Percentiles rank a stretch among this genome's conserved stretches.
phyloP scores from a whole-genome alignment of 176 grass and related monocot species.

The Carex scoparia region DNA sequence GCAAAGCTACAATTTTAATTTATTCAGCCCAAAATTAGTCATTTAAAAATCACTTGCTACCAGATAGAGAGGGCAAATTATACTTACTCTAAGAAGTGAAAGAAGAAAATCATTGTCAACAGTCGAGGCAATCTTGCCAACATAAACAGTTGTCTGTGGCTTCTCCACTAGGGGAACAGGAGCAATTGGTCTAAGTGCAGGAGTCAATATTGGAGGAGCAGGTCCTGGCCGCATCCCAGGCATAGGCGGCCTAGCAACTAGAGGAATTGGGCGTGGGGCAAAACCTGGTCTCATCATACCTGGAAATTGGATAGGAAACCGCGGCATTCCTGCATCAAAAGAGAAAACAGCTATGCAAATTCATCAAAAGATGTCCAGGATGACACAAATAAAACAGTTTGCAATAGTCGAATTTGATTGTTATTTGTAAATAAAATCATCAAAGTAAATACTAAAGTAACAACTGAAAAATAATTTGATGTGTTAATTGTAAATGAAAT shows the following conservation, averaged over 20 bases:
- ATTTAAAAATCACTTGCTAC: background rate
- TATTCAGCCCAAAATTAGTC: constrained; percentile 11
- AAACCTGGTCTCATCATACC: constrained; percentile 43
- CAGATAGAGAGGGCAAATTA: background rate
- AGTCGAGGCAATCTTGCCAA: constrained; percentile 88
- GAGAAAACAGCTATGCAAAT: constrained; percentile 40
- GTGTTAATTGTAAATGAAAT: background rate
- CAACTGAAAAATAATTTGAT: background rate
- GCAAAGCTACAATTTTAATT: constrained; percentile 55
- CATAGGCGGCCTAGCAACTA: constrained; percentile 25
- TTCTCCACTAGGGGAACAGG: constrained; percentile 57
- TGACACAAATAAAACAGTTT: background rate
- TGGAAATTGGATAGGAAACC: constrained; percentile 36
- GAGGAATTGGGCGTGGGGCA: constrained; percentile 37
- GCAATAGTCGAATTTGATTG: background rate
- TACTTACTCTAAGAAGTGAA: constrained; percentile 69
- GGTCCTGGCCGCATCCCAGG: constrained; percentile 28
- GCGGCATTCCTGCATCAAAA: constrained; percentile 39
- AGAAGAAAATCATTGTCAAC: constrained; percentile 95
- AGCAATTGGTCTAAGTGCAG: constrained; percentile 43
- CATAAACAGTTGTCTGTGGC: constrained; percentile 92
- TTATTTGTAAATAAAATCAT: background rate
- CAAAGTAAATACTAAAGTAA: background rate
- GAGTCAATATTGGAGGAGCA: constrained; percentile 34
- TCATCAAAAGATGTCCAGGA: constrained; percentile 29